A percentile compares a stretch with the other conserved stretches of the same genome.
Conservation (phyloP, 345 rosid genomes). For the Euphorbia lathyris region DNA sequence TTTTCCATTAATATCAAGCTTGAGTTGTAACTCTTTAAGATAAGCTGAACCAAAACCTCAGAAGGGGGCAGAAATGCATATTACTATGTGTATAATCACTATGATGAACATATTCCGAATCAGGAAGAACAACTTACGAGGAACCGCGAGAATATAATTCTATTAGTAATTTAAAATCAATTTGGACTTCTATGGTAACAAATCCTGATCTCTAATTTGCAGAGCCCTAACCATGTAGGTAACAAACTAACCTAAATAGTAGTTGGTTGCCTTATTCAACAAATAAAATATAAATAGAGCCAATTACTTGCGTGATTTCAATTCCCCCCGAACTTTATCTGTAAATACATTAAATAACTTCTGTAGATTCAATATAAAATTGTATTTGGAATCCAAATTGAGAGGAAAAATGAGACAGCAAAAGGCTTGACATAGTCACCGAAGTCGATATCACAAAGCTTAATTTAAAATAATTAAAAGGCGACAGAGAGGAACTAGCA, state of each 20-base stretch:
- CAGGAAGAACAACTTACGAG: too few species aligned
- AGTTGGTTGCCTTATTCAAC: too few species aligned
- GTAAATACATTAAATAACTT: background rate
- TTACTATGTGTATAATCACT: too few species aligned
- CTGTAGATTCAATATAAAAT: background rate
- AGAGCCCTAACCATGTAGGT: too few species aligned
- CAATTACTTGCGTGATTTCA: background rate
- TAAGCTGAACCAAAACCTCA: background rate
- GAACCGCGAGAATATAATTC: too few species aligned
- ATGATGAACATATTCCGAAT: too few species aligned
- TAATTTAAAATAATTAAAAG: background rate
- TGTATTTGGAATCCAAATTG: background rate
- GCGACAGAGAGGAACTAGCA: background rate
- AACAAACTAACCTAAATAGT: too few species aligned
- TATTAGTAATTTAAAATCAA: too few species aligned
- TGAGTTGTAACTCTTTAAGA: background rate
- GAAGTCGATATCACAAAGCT: background rate
- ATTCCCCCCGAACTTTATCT: background rate
- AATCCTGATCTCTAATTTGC: too few species aligned
- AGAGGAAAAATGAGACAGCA: background rate
- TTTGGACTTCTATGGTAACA: too few species aligned
- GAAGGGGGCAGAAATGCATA: too few species aligned
- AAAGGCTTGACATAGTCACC: background rate
- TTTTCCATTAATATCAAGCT: background rate
- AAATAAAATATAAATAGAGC: background rate